These are phyloP conservation scores for Trichoderma gamsii DNA, from an alignment of 495 filamentous ascomycete genomes.

Conservation along the genomic window DNA sequence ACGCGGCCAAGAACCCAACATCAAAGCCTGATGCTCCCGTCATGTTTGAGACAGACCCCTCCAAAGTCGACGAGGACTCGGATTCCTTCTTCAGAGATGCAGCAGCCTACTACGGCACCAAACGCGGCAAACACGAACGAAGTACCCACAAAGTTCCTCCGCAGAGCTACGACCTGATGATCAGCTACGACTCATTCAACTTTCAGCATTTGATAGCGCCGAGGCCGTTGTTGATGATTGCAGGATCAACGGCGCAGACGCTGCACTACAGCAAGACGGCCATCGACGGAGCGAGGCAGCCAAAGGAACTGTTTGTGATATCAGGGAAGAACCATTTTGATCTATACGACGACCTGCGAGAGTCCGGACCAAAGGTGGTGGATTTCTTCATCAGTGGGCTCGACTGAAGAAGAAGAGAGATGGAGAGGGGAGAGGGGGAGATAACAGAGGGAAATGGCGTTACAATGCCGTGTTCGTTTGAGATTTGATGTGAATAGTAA, in stretches of 20 bases:
- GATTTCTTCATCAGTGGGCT: constrained; percentile 24
- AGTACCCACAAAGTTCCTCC: constrained; percentile 16
- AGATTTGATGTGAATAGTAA: not conserved
- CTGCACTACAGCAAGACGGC: constrained; percentile 29
- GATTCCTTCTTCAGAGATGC: constrained; percentile 19
- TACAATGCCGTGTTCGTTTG: not conserved
- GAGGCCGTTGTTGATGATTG: constrained; percentile 36
- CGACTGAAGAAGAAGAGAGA: not conserved
- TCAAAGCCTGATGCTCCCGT: constrained; percentile 17
- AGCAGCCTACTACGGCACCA: constrained; percentile 24
- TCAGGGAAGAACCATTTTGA: constrained; percentile 31
- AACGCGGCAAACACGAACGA: constrained; percentile 17
- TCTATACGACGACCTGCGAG: constrained; percentile 33
- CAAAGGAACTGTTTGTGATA: constrained; percentile 35
- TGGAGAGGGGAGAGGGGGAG: not conserved
- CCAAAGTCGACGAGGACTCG: constrained; percentile 19
- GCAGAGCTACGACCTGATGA: constrained; percentile 29
- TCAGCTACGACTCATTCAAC: constrained; percentile 29
- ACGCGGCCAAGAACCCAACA: constrained; percentile 23
- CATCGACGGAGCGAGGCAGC: constrained; percentile 28
- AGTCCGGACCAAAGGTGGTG: constrained; percentile 28
- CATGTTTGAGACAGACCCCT: constrained; percentile 17
- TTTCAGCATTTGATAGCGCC: constrained; percentile 26
- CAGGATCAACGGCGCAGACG: constrained; percentile 30
- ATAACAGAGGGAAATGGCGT: not conserved